Base-by-base conservation (phyloP, 2,329 filamentous ascomycete genomes). In the Neoscytalidium dimidiatum region DNA sequence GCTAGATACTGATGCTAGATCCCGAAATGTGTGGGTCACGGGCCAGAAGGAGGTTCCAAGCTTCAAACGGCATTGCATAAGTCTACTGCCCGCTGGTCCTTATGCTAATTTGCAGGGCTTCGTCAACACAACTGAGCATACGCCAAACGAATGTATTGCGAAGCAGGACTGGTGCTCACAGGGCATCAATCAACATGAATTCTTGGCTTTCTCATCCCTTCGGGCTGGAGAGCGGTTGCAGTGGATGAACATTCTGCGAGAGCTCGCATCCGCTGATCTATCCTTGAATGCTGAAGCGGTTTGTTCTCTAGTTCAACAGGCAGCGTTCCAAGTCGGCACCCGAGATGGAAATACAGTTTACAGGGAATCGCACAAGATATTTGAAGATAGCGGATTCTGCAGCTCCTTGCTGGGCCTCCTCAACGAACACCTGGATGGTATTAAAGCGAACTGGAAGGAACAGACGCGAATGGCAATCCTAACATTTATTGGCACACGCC, bases 1-100 rank as follows among this genome's bases (percentile, higher is more conserved):
- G 72, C 66, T 67, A 44, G 70, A 73, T 43, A 64, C 67, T 17
- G 31, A 7, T 0, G 7, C 17, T 13, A 61, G 60, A 1, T 21
- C 3, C 2, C 58, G 11, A 28, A 31, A 28, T 17, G 26, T 13
- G 49, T 64, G 61, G 46, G 35, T 4, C 43, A 64, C 4, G 26
- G 13, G 7, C 3, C 49, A 21, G 21, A 44, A 56, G 14, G 1
- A 0, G 19, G 21, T 56, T 8, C 49, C 44, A 21, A 35, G 9
- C 9, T 52, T 66, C 29, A 19, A 14, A 26, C 4, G 11, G 3
- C 17, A n/a, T 13, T 64, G 64, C 31, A 38, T 31, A 9, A 21
- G 26, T 1, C 17, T n/a, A 13, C 21, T 66, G n/a, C 38, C 31
- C 9, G n/a, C 4, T 5, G 60, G 52, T 2, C 38, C 58, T 21